Percentiles rank a stretch among this genome's conserved stretches.
phyloP scores from a whole-genome alignment of 2,329 filamentous ascomycete species.

The Paracoccidioides brasiliensis region DNA sequence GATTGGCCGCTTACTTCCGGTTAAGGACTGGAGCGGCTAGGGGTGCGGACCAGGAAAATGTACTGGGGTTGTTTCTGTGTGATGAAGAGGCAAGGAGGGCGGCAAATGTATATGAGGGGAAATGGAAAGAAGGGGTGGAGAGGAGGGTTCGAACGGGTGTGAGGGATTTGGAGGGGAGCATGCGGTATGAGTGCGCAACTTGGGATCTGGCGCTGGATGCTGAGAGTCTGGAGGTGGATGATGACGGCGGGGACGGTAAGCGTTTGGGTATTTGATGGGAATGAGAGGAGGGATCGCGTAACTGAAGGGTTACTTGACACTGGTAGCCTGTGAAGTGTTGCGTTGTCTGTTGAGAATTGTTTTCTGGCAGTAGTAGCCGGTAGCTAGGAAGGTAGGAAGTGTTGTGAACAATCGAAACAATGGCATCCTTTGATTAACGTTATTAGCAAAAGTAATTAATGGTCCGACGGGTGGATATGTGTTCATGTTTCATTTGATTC shows the following conservation, averaged over 20 bases:
- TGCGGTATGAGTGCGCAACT: conserved; percentile 14
- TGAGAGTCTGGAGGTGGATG: conserved; percentile 9
- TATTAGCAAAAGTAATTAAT: background rate
- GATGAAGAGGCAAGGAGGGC: background rate
- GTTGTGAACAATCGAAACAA: background rate
- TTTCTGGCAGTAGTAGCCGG: background rate
- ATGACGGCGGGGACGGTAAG: conserved; percentile 10
- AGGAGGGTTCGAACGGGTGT: conserved; percentile 9
- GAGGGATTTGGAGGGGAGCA: conserved; percentile 9
- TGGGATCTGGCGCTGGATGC: conserved; percentile 15
- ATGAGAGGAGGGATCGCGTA: background rate
- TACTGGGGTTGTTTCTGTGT: background rate
- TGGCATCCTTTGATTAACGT: background rate
- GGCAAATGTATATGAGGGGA: conserved; percentile 4
- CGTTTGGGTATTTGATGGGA: background rate
- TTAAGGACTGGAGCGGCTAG: background rate
- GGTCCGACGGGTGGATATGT: background rate
- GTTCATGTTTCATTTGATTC: background rate
- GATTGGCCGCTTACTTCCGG: conserved; percentile 1
- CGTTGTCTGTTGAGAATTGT: background rate
- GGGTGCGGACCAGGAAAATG: too few relatives aligned
- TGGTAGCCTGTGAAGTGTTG: background rate
- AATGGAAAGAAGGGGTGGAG: conserved; percentile 14
- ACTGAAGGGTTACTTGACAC: background rate
- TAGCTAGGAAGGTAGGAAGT: background rate